Conservation (phyloP, 306 rosid genomes). For the Cucurbita pepo region DNA sequence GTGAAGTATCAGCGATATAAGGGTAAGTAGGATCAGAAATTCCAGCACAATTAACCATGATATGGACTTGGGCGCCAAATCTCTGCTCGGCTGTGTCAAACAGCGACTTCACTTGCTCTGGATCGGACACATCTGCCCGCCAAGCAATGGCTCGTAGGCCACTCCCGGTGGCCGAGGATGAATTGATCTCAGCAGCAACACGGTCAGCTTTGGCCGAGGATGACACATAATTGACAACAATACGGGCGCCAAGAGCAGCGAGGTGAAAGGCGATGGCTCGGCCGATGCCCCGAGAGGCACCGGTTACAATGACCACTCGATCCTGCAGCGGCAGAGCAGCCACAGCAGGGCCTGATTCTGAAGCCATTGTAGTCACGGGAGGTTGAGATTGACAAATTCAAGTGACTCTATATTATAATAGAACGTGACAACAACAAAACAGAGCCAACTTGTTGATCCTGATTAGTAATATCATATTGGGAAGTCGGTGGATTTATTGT, state of each 20-base stretch:
- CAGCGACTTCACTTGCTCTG: no score
- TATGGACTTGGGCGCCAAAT: background rate
- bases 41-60: background rate
- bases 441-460: background rate
- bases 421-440: background rate
- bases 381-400: background rate
- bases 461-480: background rate
- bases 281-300: conserved; percentile 42
- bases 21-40: no score
- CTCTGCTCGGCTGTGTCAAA: background rate
- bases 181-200: conserved; percentile 19
- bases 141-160: no score
- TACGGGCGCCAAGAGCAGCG: conserved; percentile 27
- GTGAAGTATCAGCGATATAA: no score
- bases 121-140: no score
- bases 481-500: background rate
- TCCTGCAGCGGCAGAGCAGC: background rate
- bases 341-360: background rate
- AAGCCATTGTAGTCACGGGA: background rate
- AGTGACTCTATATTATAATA: background rate
- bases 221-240: conserved; percentile 23
- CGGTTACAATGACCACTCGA: background rate
- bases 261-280: conserved; percentile 33
- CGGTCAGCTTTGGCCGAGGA: conserved; percentile 21
- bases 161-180: no score